These are phyloP conservation scores for Boletus rubroflammeus DNA, from an alignment of 768 basidiomycete genomes.

Conservation along the genomic window DNA sequence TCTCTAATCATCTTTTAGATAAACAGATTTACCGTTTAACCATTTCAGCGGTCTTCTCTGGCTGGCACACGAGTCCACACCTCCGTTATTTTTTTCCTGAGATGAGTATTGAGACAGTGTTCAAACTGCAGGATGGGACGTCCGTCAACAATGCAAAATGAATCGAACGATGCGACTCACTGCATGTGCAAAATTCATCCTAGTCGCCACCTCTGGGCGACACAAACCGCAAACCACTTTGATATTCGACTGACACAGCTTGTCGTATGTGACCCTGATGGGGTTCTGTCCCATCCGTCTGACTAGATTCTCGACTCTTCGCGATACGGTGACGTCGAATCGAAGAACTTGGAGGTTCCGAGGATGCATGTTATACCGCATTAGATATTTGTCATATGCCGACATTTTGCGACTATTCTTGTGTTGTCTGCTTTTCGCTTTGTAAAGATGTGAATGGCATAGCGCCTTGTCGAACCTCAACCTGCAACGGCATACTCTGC, in stretches of 20 bases:
- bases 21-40: not conserved
- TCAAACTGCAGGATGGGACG: not conserved
- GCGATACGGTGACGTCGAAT: constrained; percentile 3
- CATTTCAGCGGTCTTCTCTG: not conserved
- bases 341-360: not conserved
- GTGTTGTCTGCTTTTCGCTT: not conserved
- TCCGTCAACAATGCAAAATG: not conserved
- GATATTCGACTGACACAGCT: constrained; percentile 2
- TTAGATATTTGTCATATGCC: not conserved
- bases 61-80: constrained; percentile 6
- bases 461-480: constrained; percentile 5
- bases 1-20: not conserved
- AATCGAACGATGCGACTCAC: not conserved
- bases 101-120: constrained; percentile 7
- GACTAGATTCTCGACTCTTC: constrained; percentile 10
- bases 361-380: not conserved
- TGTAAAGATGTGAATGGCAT: constrained; percentile 7
- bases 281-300: constrained; percentile 7
- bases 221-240: constrained; percentile 9
- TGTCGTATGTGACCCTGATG: not conserved
- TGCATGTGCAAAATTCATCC: constrained; percentile 5
- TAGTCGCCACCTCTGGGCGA: not conserved
- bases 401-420: not conserved
- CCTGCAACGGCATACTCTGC: constrained; percentile 1
- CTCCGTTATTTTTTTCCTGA: not conserved